Evolutionary conservation across 345 rosid species (phyloP), one percentile per base, ranked within the genome.

Genomic region (Salix exigua): DNA sequence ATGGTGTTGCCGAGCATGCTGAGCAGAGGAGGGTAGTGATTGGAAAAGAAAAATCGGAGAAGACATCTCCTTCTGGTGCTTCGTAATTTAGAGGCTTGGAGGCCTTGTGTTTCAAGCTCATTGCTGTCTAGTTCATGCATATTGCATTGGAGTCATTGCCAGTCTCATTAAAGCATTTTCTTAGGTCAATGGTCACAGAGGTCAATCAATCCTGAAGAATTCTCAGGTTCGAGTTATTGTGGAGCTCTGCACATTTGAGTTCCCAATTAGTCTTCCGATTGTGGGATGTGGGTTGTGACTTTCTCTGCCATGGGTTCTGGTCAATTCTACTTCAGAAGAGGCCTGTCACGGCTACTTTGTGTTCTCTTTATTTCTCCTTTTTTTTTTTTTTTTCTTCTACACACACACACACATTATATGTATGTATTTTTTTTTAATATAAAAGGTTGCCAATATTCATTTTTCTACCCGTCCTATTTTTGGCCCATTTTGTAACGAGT

Each of bases 1-100:
- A 89, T 71, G 93, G 93, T 55, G 87, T 96, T 83, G 97, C 93
- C 35, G 92, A 88, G 88, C 98, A 94, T 81, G 98, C 99, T 69
- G 99, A 94, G 73, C 86, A 86, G 82, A 92, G 99, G 82, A 91
- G 97, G 85, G 88, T 74, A 33, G 99, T 89, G 86, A 94, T 94
- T 18, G 97, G 94, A 79, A 96, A 94, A 84, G 97, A 92, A 85
- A 91, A 86, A 85, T 67, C 86, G 86, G 95, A 90, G 88, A 91
- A 88, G 81, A 91, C 92, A 58, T 83, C 94, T 0, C 75, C 88
- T 28, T 76, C 84, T n/a, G 75, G 85, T 51, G 74, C 77, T 73
- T 85, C 85, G 69, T 91, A 83, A 82, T 40, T 77, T 60, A 10
- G 6, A 18, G 66, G 51, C 25, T 63, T 68, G 73, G 53, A 51